Evolutionary conservation across 306 rosid genomes (phyloP).

Genomic region (Sphenostylis stenocarpa): DNA sequence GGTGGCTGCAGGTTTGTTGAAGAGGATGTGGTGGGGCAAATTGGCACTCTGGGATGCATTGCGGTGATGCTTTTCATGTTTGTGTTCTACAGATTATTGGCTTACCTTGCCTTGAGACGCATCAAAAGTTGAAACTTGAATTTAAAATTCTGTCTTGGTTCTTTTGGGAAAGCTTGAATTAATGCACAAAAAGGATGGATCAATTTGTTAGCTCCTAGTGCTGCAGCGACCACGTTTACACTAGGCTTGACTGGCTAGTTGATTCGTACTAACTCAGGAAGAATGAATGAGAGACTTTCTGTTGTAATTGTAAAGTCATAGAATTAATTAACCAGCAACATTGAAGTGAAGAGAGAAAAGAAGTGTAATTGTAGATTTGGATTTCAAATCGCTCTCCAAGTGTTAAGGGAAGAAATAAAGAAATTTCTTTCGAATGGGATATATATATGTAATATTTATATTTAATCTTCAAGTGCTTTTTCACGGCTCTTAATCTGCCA

Average conservation of each 20-base stretch:
- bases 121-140: constrained; percentile 48
- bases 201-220: constrained; percentile 32
- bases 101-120: constrained; percentile 77
- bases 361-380: constrained; percentile 39
- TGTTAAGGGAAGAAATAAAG: constrained; percentile 34
- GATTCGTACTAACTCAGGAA: constrained; percentile 35
- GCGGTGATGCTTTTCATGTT: constrained; percentile 69
- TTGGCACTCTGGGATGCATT: constrained; percentile 56
- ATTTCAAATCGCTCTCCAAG: constrained; percentile 26
- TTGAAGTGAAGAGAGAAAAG: constrained; percentile 32
- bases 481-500: not conserved
- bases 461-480: not conserved
- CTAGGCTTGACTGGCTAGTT: constrained; percentile 28
- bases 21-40: constrained; percentile 77
- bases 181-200: constrained; percentile 20
- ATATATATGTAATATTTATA: not conserved
- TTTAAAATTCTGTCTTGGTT: not conserved
- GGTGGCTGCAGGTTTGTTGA: constrained; percentile 68
- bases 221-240: constrained; percentile 21
- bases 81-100: constrained; percentile 75
- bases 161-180: not conserved
- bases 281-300: constrained; percentile 30
- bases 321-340: constrained; percentile 14
- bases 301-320: constrained; percentile 38
- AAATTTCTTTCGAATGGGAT: constrained; percentile 26